phyloP scores from a whole-genome alignment of 495 filamentous ascomycete genomes.

The Daldinia decipiens region DNA sequence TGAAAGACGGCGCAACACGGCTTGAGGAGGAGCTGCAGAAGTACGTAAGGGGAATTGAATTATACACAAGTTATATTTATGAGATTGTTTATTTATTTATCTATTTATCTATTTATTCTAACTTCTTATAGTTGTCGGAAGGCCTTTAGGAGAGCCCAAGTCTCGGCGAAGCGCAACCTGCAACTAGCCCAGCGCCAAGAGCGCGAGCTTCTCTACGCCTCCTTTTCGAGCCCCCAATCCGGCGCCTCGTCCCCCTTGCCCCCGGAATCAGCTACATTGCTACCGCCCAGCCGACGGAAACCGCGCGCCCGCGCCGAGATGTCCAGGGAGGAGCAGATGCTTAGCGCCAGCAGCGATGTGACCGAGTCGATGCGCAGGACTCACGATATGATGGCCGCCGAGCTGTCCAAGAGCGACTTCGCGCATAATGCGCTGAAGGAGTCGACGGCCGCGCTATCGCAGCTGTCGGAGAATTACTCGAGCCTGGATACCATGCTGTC shows the following conservation, averaged over 20 bases:
- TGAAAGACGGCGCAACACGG: slow-evolving; percentile 70
- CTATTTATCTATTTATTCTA: too few relatives aligned
- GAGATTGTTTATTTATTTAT: slow-evolving; percentile 27
- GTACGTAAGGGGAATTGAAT: slow-evolving; percentile 53
- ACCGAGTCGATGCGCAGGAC: slow-evolving; percentile 85
- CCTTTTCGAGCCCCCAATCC: slow-evolving; percentile 54
- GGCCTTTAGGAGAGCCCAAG: slow-evolving; percentile 85
- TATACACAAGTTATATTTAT: slow-evolving; percentile 2
- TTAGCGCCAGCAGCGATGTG: slow-evolving; percentile 81
- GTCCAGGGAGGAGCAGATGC: slow-evolving; percentile 70
- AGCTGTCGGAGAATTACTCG: slow-evolving; percentile 81
- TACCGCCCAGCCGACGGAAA: slow-evolving; percentile 33
- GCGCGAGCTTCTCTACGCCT: slow-evolving; percentile 79
- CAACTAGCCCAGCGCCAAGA: slow-evolving; percentile 77
- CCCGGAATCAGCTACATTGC: slow-evolving; percentile 35
- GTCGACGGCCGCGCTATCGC: slow-evolving; percentile 80
- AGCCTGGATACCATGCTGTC: slow-evolving; percentile 79
- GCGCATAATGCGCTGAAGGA: slow-evolving; percentile 85
- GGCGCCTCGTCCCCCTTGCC: slow-evolving; percentile 49
- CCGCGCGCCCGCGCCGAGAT: slow-evolving; percentile 34
- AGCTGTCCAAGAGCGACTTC: slow-evolving; percentile 85
- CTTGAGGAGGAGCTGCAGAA: slow-evolving; percentile 74
- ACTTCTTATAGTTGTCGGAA: slow-evolving; percentile 66
- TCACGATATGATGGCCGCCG: slow-evolving; percentile 82
- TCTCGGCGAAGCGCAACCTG: slow-evolving; percentile 80